A percentile compares a stretch with the other conserved stretches of the same genome.
phyloP scores from a whole-genome alignment of 2,329 filamentous ascomycete genomes.

The Colletotrichum somersetense region DNA sequence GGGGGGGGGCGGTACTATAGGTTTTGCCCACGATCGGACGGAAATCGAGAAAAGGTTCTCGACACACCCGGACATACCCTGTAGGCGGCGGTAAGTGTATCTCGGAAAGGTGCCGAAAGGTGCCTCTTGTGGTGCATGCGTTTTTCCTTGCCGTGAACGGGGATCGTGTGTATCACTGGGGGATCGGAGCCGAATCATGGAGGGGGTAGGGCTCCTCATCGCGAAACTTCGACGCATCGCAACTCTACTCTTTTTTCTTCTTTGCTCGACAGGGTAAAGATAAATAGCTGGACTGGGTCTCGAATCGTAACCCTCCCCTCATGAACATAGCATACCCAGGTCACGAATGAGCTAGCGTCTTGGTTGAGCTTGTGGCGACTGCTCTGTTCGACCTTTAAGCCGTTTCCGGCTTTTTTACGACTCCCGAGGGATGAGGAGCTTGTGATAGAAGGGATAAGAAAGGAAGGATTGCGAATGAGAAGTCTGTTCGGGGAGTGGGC shows the following conservation, averaged over 20 bases:
- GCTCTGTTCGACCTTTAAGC: background rate
- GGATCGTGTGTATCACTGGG: background rate
- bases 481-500: background rate
- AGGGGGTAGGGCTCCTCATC: background rate
- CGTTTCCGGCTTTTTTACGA: background rate
- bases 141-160: background rate
- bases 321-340: background rate
- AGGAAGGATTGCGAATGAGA: no score
- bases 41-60: background rate
- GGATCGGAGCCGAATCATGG: background rate
- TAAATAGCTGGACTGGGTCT: background rate
- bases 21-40: background rate
- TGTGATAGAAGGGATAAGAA: background rate
- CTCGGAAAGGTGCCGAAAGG: background rate
- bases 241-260: background rate
- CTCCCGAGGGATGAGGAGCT: no score
- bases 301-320: background rate
- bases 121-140: background rate
- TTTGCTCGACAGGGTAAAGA: background rate
- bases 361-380: background rate
- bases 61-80: background rate
- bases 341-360: background rate
- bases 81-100: no score
- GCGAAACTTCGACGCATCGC: background rate
- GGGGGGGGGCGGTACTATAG: no score